These are phyloP conservation scores for Ceratonia siliqua DNA, from an alignment of 306 rosid genomes.

Conservation along the genomic window DNA sequence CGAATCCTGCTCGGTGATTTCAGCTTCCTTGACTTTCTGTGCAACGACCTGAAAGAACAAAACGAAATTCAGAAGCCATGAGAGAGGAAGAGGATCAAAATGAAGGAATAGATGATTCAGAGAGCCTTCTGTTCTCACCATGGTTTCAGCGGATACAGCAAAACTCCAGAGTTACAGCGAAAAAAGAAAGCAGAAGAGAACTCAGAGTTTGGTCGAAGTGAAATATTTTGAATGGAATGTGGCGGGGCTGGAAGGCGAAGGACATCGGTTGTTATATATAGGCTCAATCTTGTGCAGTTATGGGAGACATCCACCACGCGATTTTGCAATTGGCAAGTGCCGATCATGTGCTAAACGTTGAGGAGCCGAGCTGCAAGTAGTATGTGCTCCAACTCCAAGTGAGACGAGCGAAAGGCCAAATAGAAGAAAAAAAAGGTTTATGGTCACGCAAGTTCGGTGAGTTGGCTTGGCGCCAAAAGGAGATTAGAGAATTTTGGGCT, in stretches of 20 bases:
- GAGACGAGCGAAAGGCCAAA: not conserved
- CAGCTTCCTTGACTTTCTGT: constrained; percentile 60
- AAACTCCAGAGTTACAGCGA: not conserved
- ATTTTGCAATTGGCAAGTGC: not conserved
- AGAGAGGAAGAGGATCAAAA: not conserved
- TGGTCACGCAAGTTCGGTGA: not conserved
- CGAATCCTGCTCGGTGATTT: constrained; percentile 68
- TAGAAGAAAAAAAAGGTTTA: too few species aligned
- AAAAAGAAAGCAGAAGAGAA: not conserved
- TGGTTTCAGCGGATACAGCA: not conserved
- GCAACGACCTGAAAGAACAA: constrained; percentile 69
- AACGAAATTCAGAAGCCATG: not conserved
- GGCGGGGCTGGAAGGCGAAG: constrained; percentile 47
- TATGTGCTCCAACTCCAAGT: not conserved
- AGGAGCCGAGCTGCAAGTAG: not conserved
- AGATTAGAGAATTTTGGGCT: not conserved
- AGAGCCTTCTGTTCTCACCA: constrained; percentile 1
- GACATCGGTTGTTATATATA: constrained; percentile 29
- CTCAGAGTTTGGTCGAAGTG: not conserved
- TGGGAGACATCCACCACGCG: too few species aligned
- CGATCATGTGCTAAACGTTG: not conserved
- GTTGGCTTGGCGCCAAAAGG: constrained; percentile 12
- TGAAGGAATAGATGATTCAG: not conserved
- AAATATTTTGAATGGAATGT: constrained; percentile 39
- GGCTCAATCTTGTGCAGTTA: not conserved